Evolutionary conservation across 164 flowering plant genomes (phyloP), one percentile per base, ranked within the genome.

Genomic region (Brasenia schreberi): DNA sequence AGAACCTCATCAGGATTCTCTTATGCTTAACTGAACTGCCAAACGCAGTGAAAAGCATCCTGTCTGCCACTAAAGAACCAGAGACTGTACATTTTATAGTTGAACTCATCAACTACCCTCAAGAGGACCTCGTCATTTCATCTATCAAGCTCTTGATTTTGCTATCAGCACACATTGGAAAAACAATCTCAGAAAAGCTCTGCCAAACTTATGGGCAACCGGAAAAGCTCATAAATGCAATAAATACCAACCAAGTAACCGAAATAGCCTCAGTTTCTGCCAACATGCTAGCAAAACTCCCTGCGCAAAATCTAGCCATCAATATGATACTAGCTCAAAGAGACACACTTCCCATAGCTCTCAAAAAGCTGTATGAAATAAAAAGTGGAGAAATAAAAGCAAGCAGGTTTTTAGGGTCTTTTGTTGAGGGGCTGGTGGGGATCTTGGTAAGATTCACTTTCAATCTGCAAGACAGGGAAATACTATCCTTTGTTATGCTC

Each of bases 401-500:
- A 70, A 80, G 83, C 80, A 82, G 81, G 76, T 78, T 75, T 73
- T 74, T 81, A 43, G 73, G 64, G 62, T 72, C 77, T 65, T 89
- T 83, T 76, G 73, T 85, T 19, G 92, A 89, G 72, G 91, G 96
- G 16, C 73, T 87, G 33, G 91, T 87, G 67, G 93, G 96, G 4
- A 76, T 80, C 72, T 78, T 85, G 33, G 93, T 83, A 70, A 83
- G 96, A 71, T 83, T 87, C 72, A 89, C 96, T 59, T 68, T 87
- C 14, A 85, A 87, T 16, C 68, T 89, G 27, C 82, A 78, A 71
- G 92, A 85, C 59, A 76, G 81, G 45, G 83, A 85, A 62, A 74
- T 87, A 18, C 64, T 85, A 61, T 71, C 61, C 42, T 69, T 79
- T 14, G 90, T 87, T 58, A 84, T 67, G 72, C 70, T 61, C 67